These are phyloP conservation scores for Ichthyophthirius multifiliis DNA, from an alignment of 169 alveolate genomes.

Conservation along the genomic window DNA sequence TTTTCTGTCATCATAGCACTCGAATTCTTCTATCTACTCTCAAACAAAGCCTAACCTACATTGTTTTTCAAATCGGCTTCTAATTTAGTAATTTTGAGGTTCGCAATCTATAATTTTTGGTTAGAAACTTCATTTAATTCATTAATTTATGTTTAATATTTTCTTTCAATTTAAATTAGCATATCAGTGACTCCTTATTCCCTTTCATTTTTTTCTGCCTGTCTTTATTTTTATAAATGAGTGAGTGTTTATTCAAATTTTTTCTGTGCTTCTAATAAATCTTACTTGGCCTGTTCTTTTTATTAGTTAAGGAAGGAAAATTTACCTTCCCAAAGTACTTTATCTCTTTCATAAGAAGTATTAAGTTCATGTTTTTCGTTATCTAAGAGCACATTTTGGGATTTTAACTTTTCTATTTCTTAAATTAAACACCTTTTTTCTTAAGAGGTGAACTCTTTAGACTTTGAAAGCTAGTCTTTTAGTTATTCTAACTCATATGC, in stretches of 20 bases:
- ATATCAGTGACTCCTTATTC: conserved; percentile 56
- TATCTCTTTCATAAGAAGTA: conserved; percentile 67
- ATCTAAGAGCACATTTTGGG: conserved; percentile 43
- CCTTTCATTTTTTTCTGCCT: conserved; percentile 56
- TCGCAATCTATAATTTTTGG: conserved; percentile 11
- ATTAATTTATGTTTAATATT: conserved; percentile 65
- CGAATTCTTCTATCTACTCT: conserved; percentile 30
- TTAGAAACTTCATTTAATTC: conserved; percentile 51
- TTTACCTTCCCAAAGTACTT: conserved; percentile 85
- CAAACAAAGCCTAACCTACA: conserved; percentile 42
- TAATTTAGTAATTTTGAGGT: conserved; percentile 34
- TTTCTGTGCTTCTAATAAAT: conserved; percentile 56
- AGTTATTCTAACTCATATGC: not conserved
- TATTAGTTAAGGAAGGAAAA: conserved; percentile 71
- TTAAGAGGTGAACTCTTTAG: not conserved
- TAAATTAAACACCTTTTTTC: not conserved
- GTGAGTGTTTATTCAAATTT: conserved; percentile 74
- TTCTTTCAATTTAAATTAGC: conserved; percentile 65
- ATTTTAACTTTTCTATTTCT: conserved; percentile 51
- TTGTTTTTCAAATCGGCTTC: conserved; percentile 45
- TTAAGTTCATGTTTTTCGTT: conserved; percentile 45
- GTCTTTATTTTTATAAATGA: conserved; percentile 57
- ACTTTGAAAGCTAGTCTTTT: not conserved
- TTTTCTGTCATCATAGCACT: conserved; percentile 33
- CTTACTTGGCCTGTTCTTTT: conserved; percentile 75